phyloP scores from a whole-genome alignment of 2,329 filamentous ascomycete species.

The Aspergillus felis region DNA sequence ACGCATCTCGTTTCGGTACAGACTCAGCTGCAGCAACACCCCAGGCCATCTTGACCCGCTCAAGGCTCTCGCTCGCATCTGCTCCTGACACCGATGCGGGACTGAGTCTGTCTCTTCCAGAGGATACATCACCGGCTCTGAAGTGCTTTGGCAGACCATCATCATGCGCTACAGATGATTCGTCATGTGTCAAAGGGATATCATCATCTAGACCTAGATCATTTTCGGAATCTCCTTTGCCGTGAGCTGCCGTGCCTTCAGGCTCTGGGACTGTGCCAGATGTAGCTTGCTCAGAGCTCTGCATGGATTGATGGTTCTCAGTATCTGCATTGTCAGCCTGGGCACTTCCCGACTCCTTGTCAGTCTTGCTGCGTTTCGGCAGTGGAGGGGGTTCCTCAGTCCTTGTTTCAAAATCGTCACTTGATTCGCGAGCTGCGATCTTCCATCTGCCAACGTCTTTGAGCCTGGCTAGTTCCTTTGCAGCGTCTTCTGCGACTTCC shows the following conservation, averaged over 20 bases:
- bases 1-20: conserved; percentile 40
- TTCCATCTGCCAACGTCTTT: conserved; percentile 87
- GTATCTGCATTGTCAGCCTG: neutral
- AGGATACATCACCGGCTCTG: neutral
- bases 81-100: neutral
- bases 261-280: too few relatives aligned
- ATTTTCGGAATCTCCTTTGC: neutral
- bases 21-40: conserved; percentile 51
- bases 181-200: neutral
- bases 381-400: conserved; percentile 34
- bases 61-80: neutral
- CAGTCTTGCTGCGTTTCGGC: conserved; percentile 17
- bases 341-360: neutral
- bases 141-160: neutral
- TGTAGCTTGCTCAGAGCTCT: too few relatives aligned
- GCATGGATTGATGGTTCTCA: too few relatives aligned
- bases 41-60: conserved; percentile 36
- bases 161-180: neutral
- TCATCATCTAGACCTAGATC: neutral
- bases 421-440: conserved; percentile 67
- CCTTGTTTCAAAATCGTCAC: conserved; percentile 73
- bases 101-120: conserved; percentile 16
- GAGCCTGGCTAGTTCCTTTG: conserved; percentile 72
- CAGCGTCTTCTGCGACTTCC: conserved; percentile 71
- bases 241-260: neutral